phyloP scores from a whole-genome alignment of 176 grass and related monocot genomes.

The Oropetium thomaeum region DNA sequence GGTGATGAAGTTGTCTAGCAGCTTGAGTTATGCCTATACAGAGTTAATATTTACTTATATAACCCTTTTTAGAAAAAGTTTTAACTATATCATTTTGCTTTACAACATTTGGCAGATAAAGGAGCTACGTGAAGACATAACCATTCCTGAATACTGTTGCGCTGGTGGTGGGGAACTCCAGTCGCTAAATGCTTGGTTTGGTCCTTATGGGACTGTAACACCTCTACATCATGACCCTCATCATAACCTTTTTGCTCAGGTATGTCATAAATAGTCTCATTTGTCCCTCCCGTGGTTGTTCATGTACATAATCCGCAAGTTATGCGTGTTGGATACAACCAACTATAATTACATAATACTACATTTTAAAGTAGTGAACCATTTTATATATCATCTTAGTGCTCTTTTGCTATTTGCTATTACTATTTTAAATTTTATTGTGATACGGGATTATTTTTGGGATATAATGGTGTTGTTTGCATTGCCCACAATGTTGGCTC shows the following conservation, averaged over 20 bases:
- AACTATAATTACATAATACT: neutral
- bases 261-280: conserved; percentile 28
- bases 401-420: neutral
- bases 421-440: neutral
- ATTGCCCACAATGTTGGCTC: neutral
- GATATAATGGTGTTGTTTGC: conserved; percentile 2
- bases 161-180: conserved; percentile 81
- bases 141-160: conserved; percentile 82
- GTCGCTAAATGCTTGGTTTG: conserved; percentile 85
- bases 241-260: conserved; percentile 94
- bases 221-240: conserved; percentile 85
- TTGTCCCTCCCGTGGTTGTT: neutral
- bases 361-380: neutral
- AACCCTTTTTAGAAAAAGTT: neutral
- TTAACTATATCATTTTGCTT: conserved; percentile 18
- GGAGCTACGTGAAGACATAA: conserved; percentile 75
- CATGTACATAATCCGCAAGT: neutral
- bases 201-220: conserved; percentile 73
- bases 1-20: conserved; percentile 35
- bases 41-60: neutral
- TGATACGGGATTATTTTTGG: neutral
- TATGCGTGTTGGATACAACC: neutral
- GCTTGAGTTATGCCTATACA: neutral
- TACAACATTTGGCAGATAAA: conserved; percentile 61
- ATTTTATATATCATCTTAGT: neutral